Evolutionary conservation across 495 filamentous ascomycete species (phyloP), one percentile per base, ranked within the genome.

Genomic region (Xeromyces bisporus): DNA sequence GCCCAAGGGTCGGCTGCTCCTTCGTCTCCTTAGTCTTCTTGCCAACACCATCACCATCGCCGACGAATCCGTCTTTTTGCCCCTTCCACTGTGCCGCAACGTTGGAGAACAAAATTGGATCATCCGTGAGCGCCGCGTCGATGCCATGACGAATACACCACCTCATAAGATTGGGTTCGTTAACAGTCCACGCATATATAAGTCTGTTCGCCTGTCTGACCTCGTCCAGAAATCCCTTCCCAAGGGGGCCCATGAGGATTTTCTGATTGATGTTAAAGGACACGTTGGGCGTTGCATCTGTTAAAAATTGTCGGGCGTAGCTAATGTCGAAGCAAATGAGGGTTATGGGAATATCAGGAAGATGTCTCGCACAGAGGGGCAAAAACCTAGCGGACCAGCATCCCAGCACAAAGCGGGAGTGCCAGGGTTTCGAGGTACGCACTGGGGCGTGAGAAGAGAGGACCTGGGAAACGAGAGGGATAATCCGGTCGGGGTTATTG

Each of bases 141-240:
- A 73, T 43, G n/a, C 45, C 42, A 8, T 60, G 47, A 14, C 54
- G 49, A 17, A 76, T 65, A 28, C 67, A 56, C 78, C 80, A 87
- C 42, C 69, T 58, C 84, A 93, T 93, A 46, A 67, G 59, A 8
- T 53, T 48, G 31, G 67, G 64, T 2, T 75, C 69, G 40, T 94
- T 91, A 13, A 92, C 80, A 0, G 87, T 93, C 86, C 86, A 96
- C 1, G 70, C 58, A 42, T 71, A 78, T 6, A 93, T 51, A 8
- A 63, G 60, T 12, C 77, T 67, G 11, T 59, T 56, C 4, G 57
- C 50, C 32, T 51, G 47, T 26, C 60, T 60, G 6, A 64, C 65
- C 13, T 80, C 69, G 1, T 63, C 60, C 8, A 82, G 33, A 55
- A 93, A 89, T 2, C 48, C 50, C 6, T 53, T 36, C 1, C 83